Percentiles rank a stretch among this genome's conserved stretches.
phyloP scores from a whole-genome alignment of 192 early-diverging fungal genomes.

The Funneliformis geosporum region DNA sequence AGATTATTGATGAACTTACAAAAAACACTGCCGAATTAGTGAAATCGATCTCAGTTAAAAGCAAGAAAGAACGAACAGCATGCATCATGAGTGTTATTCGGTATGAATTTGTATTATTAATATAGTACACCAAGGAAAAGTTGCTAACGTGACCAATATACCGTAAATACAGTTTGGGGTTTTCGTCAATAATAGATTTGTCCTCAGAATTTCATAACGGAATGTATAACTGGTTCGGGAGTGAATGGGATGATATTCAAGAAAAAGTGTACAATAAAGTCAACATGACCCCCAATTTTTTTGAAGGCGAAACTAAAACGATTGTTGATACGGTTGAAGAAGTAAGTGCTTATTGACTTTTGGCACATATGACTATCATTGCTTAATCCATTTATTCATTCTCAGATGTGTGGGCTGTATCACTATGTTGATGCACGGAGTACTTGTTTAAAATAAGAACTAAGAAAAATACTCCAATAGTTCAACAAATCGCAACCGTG shows the following conservation, averaged over 20 bases:
- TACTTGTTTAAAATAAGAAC: conserved; percentile 12
- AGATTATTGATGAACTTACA: conserved; percentile 3
- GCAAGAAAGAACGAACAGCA: background rate
- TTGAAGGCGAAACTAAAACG: conserved; percentile 18
- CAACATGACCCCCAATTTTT: conserved; percentile 10
- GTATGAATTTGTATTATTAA: background rate
- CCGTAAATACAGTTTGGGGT: conserved; percentile 9
- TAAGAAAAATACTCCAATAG: background rate
- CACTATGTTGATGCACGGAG: background rate
- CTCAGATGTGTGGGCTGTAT: background rate
- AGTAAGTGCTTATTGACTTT: background rate
- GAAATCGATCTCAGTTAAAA: background rate
- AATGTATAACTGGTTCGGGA: conserved; percentile 21
- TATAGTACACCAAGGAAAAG: background rate
- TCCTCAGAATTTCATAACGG: conserved; percentile 18
- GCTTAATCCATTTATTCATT: background rate
- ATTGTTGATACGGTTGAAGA: conserved; percentile 4
- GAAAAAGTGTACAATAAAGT: conserved; percentile 13
- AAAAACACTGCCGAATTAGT: conserved; percentile 3
- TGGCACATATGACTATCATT: background rate
- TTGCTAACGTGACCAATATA: background rate
- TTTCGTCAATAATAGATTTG: conserved; percentile 28
- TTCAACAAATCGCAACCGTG: conserved; percentile 12
- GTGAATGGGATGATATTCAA: conserved; percentile 16
- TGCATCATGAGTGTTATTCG: conserved; percentile 1